Evolutionary conservation across 176 grass and related monocot genomes (phyloP).

Genomic region (Olyra latifolia): DNA sequence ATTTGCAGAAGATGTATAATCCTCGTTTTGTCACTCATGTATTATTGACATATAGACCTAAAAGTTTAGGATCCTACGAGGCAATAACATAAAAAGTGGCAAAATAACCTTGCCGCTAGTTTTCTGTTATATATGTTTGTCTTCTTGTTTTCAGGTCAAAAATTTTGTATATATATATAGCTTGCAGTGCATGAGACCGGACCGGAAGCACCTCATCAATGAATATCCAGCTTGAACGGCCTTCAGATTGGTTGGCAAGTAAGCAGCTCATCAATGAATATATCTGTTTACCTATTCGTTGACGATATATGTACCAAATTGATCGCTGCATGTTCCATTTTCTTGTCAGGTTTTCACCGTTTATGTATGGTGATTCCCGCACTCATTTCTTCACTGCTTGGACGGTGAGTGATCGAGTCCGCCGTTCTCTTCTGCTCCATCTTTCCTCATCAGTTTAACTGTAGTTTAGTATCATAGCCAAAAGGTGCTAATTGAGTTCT

Average conservation of each 20-base stretch:
- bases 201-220: neutral
- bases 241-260: neutral
- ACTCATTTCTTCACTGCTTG: neutral
- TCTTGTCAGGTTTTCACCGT: neutral
- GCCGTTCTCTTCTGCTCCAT: too few species aligned
- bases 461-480: too few species aligned
- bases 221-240: neutral
- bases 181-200: neutral
- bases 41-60: too few species aligned
- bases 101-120: too few species aligned
- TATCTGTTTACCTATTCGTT: too few species aligned
- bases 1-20: too few species aligned
- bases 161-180: neutral
- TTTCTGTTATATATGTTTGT: neutral
- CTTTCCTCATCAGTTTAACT: too few species aligned
- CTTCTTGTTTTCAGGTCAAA: too few species aligned
- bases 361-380: neutral
- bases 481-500: too few species aligned
- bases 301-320: neutral
- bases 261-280: neutral
- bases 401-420: conserved; percentile 1
- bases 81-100: too few species aligned
- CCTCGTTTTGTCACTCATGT: too few species aligned
- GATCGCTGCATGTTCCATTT: neutral
- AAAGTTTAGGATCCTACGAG: too few species aligned